Evolutionary conservation across 768 basidiomycete genomes (phyloP).

Genomic region (Mycena amicta): DNA sequence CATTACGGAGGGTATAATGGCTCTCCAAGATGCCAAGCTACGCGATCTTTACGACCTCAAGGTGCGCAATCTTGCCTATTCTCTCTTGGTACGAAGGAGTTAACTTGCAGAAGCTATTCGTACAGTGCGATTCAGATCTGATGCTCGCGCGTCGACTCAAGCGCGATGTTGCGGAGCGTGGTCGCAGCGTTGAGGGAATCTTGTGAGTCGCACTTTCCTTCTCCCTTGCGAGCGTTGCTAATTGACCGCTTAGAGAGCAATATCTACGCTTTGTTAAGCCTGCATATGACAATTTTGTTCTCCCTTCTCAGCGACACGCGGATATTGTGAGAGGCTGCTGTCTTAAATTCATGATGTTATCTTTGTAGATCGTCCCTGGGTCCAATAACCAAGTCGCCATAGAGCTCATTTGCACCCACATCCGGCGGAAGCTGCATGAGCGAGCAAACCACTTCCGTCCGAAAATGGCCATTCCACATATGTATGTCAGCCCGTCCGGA

Average conservation of each 20-base stretch:
- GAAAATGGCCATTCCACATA: conserved; percentile 63
- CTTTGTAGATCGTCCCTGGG: conserved; percentile 88
- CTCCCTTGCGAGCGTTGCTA: not conserved
- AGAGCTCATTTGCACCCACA: conserved; percentile 90
- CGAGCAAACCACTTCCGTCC: conserved; percentile 74
- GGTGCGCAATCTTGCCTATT: conserved; percentile 38
- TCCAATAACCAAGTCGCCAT: conserved; percentile 88
- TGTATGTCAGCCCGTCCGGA: conserved; percentile 39
- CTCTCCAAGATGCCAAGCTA: conserved; percentile 76
- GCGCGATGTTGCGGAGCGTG: conserved; percentile 87
- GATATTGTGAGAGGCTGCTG: conserved; percentile 81
- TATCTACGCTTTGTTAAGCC: conserved; percentile 96
- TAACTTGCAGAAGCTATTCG: conserved; percentile 61
- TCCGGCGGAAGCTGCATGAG: conserved; percentile 80
- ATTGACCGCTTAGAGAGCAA: conserved; percentile 29
- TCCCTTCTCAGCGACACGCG: conserved; percentile 82
- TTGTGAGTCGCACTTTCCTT: not conserved
- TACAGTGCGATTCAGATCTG: conserved; percentile 92
- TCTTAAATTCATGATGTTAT: too few species aligned
- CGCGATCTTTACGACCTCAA: conserved; percentile 90
- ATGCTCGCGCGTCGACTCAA: conserved; percentile 95
- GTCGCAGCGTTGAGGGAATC: conserved; percentile 83
- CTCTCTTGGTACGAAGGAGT: not conserved
- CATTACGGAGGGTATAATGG: conserved; percentile 93
- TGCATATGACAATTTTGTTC: conserved; percentile 91